phyloP scores from a whole-genome alignment of 345 rosid species.

The Orychophragmus violaceus region DNA sequence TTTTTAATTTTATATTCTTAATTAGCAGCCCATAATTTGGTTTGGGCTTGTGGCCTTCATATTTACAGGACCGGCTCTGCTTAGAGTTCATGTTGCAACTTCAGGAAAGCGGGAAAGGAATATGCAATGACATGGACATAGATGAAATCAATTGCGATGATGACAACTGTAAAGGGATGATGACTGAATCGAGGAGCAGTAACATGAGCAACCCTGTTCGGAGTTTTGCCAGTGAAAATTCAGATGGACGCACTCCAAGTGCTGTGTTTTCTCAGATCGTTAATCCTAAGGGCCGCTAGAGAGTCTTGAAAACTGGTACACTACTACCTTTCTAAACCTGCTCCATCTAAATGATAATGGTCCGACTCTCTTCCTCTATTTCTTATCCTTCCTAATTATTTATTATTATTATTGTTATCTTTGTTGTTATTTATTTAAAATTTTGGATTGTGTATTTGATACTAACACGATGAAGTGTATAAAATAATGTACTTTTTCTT shows the following conservation, averaged over 20 bases:
- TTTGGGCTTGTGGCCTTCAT: no score
- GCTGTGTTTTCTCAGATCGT: constrained; percentile 98
- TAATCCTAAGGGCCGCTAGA: constrained; percentile 96
- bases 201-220: constrained; percentile 92
- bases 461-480: constrained; percentile 21
- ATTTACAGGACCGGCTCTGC: no score
- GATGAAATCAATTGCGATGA: constrained; percentile 50
- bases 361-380: no score
- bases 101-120: constrained; percentile 77
- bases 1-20: no score
- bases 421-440: constrained; percentile 20
- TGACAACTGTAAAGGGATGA: constrained; percentile 55
- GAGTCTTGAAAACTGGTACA: background rate
- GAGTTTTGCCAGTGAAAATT: constrained; percentile 92
- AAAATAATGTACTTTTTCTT: constrained; percentile 20
- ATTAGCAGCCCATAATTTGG: no score
- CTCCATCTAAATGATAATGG: constrained; percentile 13
- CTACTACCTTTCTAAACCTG: constrained; percentile 7
- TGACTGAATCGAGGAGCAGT: constrained; percentile 79
- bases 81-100: constrained; percentile 93
- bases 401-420: no score
- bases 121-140: constrained; percentile 36
- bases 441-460: constrained; percentile 27
- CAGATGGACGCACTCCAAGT: constrained; percentile 89
- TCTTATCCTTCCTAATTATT: constrained; percentile 15